Evolutionary conservation across 768 basidiomycete genomes (phyloP).

Genomic region (Lentinula edodes): DNA sequence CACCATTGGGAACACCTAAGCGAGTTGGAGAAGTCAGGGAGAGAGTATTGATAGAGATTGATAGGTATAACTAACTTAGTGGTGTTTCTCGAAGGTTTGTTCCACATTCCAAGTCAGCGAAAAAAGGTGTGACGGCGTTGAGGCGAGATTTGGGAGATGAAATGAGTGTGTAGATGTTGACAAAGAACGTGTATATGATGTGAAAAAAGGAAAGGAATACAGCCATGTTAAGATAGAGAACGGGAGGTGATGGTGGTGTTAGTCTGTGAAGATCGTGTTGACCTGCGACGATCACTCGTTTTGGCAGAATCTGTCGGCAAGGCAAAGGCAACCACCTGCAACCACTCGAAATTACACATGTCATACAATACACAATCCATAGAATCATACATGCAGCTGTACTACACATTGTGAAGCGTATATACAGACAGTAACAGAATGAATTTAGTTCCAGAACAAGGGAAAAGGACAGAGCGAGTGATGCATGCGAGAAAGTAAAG

Average conservation of each 20-base stretch:
- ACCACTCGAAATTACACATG: neutral
- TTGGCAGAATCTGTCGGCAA: too few relatives aligned
- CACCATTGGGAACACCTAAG: neutral
- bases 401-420: too few relatives aligned
- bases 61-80: neutral
- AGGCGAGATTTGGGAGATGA: neutral
- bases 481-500: neutral
- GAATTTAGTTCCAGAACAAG: neutral
- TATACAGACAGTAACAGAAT: neutral
- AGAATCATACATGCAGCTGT: neutral
- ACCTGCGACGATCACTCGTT: neutral
- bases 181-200: conserved; percentile 6
- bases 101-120: conserved; percentile 4
- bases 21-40: neutral
- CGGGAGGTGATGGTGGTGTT: neutral
- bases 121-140: neutral
- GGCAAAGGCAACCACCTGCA: neutral
- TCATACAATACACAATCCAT: neutral
- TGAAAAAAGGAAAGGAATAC: neutral
- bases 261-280: neutral
- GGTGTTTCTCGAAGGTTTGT: neutral
- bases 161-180: neutral
- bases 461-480: neutral
- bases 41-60: neutral
- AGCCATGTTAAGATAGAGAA: neutral